phyloP scores from a whole-genome alignment of 208 protist genomes.

The Acanthamoeba castellanii region DNA sequence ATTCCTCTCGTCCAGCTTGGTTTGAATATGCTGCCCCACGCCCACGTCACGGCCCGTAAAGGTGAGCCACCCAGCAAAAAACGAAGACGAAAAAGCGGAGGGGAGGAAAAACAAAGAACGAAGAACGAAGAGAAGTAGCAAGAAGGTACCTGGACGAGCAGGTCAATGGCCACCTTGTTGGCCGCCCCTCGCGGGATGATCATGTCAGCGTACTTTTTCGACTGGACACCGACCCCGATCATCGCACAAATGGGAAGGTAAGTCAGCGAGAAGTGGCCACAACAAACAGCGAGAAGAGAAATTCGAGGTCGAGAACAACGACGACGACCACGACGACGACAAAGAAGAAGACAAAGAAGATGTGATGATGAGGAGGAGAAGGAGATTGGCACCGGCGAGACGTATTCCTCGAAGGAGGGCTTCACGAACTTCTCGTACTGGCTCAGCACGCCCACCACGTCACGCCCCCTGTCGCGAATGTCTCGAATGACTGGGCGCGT shows the following conservation, averaged over 20 bases:
- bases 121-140: too few relatives aligned
- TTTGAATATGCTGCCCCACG: neutral
- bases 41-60: too few relatives aligned
- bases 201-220: constrained; percentile 89
- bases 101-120: too few relatives aligned
- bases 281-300: too few relatives aligned
- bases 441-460: constrained; percentile 89
- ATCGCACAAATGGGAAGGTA: neutral
- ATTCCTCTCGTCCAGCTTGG: constrained; percentile 6
- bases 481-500: constrained; percentile 87
- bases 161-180: constrained; percentile 91
- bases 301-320: too few relatives aligned
- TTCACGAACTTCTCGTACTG: constrained; percentile 95
- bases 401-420: constrained; percentile 90
- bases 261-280: too few relatives aligned
- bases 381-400: neutral
- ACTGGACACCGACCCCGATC: constrained; percentile 78
- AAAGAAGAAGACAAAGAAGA: neutral
- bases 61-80: too few relatives aligned
- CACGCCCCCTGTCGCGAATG: constrained; percentile 91
- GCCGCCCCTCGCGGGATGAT: constrained; percentile 93
- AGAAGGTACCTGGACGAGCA: constrained; percentile 84
- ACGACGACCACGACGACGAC: neutral
- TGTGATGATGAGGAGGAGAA: neutral
- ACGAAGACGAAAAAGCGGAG: too few relatives aligned